A percentile compares a stretch with the other conserved stretches of the same genome.
phyloP scores from a whole-genome alignment of 148 eudicot genomes.

The Chenopodium quinoa region DNA sequence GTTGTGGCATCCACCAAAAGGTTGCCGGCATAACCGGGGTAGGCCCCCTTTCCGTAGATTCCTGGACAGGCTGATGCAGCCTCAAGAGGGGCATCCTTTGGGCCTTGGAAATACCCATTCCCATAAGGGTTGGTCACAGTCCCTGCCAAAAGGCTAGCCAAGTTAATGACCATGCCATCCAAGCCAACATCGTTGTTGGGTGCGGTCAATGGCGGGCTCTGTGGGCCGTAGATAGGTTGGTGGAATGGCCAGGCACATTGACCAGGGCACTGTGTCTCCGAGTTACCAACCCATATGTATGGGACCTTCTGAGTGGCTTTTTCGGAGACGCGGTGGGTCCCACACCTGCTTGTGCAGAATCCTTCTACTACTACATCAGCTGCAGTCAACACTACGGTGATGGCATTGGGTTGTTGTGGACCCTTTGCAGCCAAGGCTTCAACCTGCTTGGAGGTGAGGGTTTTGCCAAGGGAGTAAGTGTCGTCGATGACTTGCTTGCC shows the following conservation, averaged over 20 bases:
- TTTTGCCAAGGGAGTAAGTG: conserved; percentile 32
- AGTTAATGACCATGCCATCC: conserved; percentile 53
- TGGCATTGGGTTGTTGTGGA: conserved; percentile 21
- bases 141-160: conserved; percentile 25
- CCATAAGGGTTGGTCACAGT: conserved; percentile 44
- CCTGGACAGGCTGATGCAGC: conserved; percentile 54
- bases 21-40: conserved; percentile 57
- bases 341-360: conserved; percentile 38
- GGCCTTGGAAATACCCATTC: conserved; percentile 50
- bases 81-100: conserved; percentile 44
- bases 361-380: conserved; percentile 43
- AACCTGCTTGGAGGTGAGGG: conserved; percentile 27
- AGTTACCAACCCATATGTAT: conserved; percentile 57
- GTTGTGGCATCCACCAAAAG: conserved; percentile 35
- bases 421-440: conserved; percentile 34
- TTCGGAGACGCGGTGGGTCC: conserved; percentile 35
- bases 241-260: conserved; percentile 55
- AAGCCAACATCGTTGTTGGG: conserved; percentile 48
- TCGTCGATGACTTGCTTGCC: conserved; percentile 33
- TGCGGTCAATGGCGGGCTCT: conserved; percentile 37
- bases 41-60: conserved; percentile 43
- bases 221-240: conserved; percentile 62
- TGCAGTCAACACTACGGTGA: conserved; percentile 51
- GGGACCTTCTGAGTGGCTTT: conserved; percentile 2
- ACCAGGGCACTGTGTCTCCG: conserved; percentile 44